Base-by-base conservation (phyloP, 2,329 filamentous ascomycete species). In the Beauveria medogensis region DNA sequence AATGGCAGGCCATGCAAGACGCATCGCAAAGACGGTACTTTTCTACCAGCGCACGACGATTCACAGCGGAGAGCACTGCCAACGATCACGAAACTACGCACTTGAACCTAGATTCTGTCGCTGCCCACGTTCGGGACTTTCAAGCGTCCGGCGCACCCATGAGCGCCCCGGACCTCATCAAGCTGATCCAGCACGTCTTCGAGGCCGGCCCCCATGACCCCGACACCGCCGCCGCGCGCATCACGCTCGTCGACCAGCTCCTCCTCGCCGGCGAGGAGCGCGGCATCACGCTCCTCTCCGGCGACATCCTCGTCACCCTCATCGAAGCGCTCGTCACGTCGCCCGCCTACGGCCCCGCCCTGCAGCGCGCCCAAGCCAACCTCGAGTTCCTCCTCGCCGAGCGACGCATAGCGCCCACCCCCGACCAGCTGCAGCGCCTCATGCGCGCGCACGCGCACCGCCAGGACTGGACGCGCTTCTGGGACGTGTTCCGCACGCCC, bases 401-500 rank as follows among this genome's bases (percentile, higher is more conserved):
- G 53, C 70, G 70, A 4, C 66, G 71, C 16, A 66, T 73, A 30
- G 69, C 74, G 2, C 74, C 76, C n/a, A 75, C 76, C 55, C 65
- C 68, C 24, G 73, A 77, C 28, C 70, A 75, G 53, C 69, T 77
- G 10, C 68, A 73, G 48, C 71, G 71, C 20, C 71, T 84, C 41
- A 72, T 84, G 72, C 65, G 70, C 3, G 73, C 75, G 1, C 80
- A 84, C 64, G 76, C 81, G 5, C 64, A 66, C 22, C 75, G 76
- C 62, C 67, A 69, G 20, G 73, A 84, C 64, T 87, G 83, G 78
- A 69, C 78, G 18, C 74, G 75, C 6, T 84, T 89, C 67, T 88
- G 84, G 85, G 76, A 82, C 22, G 68, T 78, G 10, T 90, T 87
- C 78, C 78, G 79, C 59, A 76, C 79, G 60, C 78, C 83, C 4